Evolutionary conservation across 177 flowering plant genomes (phyloP).

Genomic region (Tripterygium wilfordii): DNA sequence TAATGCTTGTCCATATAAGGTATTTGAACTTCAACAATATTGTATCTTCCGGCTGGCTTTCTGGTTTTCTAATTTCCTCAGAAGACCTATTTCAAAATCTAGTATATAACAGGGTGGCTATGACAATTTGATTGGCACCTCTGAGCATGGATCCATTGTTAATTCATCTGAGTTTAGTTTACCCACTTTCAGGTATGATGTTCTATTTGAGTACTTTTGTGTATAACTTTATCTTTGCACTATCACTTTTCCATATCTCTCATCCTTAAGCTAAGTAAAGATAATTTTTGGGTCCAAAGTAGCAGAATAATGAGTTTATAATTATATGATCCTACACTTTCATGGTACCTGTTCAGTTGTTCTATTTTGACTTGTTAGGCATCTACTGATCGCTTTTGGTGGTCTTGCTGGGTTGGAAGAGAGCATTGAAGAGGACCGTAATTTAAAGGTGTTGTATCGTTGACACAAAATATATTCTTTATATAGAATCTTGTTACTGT

Average conservation of each 20-base stretch:
- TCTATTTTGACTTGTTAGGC: slow-evolving; percentile 32
- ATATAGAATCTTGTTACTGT: no score
- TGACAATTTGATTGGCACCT: slow-evolving; percentile 85
- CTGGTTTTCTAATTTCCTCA: no score
- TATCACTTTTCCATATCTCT: no score
- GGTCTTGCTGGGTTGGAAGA: slow-evolving; percentile 98
- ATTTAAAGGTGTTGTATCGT: slow-evolving; percentile 45
- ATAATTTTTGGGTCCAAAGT: not conserved
- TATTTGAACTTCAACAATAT: slow-evolving; percentile 12
- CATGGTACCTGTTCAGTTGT: not conserved
- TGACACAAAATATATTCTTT: not conserved
- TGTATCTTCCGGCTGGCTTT: not conserved
- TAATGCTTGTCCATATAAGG: slow-evolving; percentile 72
- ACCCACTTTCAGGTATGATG: slow-evolving; percentile 71
- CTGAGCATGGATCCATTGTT: slow-evolving; percentile 77
- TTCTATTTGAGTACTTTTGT: no score
- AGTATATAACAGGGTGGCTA: slow-evolving; percentile 65
- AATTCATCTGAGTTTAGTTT: slow-evolving; percentile 69
- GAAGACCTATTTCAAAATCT: slow-evolving; percentile 2
- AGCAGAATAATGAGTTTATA: no score
- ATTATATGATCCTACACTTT: no score
- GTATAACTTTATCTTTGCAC: no score
- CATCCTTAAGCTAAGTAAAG: no score
- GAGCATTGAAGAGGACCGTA: slow-evolving; percentile 73
- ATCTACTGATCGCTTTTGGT: slow-evolving; percentile 91